phyloP scores from a whole-genome alignment of 1,139 yeast genomes.

The Debaryomyces coudertii region DNA sequence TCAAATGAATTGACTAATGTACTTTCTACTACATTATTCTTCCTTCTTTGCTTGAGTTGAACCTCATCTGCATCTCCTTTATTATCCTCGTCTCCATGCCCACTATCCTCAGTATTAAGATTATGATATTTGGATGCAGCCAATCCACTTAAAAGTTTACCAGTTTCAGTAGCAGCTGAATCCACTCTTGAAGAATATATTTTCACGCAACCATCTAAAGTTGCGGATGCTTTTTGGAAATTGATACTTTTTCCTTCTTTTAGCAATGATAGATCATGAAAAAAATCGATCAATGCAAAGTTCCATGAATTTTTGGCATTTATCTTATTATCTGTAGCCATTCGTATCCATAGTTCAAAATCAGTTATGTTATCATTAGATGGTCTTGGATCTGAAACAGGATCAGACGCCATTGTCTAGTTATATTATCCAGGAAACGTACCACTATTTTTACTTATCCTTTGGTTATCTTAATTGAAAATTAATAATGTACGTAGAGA shows the following conservation, averaged over 20 bases:
- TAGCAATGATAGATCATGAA: constrained; percentile 63
- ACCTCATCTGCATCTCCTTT: constrained; percentile 17
- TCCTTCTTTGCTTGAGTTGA: constrained; percentile 32
- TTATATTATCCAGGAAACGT: background rate
- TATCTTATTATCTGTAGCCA: constrained; percentile 41
- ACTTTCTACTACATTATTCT: constrained; percentile 42
- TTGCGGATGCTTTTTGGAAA: constrained; percentile 77
- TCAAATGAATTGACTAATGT: constrained; percentile 54
- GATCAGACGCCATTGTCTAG: constrained; percentile 3
- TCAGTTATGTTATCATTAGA: constrained; percentile 15
- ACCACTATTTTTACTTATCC: background rate
- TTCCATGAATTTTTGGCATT: constrained; percentile 63
- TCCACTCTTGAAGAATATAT: constrained; percentile 83
- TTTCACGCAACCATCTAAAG: constrained; percentile 84
- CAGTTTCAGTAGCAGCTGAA: constrained; percentile 80
- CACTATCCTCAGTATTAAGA: constrained; percentile 29
- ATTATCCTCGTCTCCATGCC: constrained; percentile 21
- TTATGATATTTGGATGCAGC: constrained; percentile 13
- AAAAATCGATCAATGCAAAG: constrained; percentile 76
- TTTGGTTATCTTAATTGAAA: background rate
- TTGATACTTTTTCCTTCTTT: constrained; percentile 65
- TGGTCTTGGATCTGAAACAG: constrained; percentile 3
- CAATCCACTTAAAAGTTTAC: constrained; percentile 68
- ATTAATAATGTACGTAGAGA: background rate
- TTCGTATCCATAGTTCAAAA: constrained; percentile 36